These are phyloP conservation scores for Spizellomyces punctatus DNA, from an alignment of 192 early-diverging fungal species.

Conservation along the genomic window DNA sequence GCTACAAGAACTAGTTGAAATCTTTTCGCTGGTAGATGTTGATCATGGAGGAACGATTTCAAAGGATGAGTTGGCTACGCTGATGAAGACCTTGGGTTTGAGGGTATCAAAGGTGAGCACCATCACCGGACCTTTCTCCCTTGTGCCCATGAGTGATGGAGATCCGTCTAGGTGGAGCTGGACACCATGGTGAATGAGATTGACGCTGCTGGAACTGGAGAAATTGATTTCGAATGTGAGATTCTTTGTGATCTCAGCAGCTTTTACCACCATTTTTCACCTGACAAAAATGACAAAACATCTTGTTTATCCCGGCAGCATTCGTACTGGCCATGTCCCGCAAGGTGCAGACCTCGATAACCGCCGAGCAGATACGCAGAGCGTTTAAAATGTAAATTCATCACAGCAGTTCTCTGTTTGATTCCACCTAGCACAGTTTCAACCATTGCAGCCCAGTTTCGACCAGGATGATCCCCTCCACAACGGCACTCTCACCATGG, in stretches of 20 bases:
- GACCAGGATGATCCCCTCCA: slow-evolving; percentile 24
- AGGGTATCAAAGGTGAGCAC: slow-evolving; percentile 39
- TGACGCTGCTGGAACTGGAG: slow-evolving; percentile 50
- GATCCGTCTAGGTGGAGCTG: slow-evolving; percentile 36
- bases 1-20: slow-evolving; percentile 55
- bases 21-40: slow-evolving; percentile 59
- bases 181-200: slow-evolving; percentile 59
- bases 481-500: slow-evolving; percentile 35
- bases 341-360: slow-evolving; percentile 54
- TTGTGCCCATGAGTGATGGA: background rate
- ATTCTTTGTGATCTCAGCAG: background rate
- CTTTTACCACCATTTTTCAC: background rate
- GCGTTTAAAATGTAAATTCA: slow-evolving; percentile 47
- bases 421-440: background rate
- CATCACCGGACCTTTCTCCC: background rate
- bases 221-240: slow-evolving; percentile 63
- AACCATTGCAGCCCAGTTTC: slow-evolving; percentile 13
- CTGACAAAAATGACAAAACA: too few species aligned
- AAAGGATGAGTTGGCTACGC: slow-evolving; percentile 49
- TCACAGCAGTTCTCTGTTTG: background rate
- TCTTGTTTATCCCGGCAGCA: slow-evolving; percentile 23
- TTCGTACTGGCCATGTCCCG: slow-evolving; percentile 56
- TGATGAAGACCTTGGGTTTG: slow-evolving; percentile 60
- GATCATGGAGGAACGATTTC: slow-evolving; percentile 58
- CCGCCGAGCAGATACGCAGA: slow-evolving; percentile 40